Evolutionary conservation across 352 stramenopile species (phyloP), one percentile per base, ranked within the genome.

Genomic region (Phytophthora brassicae): DNA sequence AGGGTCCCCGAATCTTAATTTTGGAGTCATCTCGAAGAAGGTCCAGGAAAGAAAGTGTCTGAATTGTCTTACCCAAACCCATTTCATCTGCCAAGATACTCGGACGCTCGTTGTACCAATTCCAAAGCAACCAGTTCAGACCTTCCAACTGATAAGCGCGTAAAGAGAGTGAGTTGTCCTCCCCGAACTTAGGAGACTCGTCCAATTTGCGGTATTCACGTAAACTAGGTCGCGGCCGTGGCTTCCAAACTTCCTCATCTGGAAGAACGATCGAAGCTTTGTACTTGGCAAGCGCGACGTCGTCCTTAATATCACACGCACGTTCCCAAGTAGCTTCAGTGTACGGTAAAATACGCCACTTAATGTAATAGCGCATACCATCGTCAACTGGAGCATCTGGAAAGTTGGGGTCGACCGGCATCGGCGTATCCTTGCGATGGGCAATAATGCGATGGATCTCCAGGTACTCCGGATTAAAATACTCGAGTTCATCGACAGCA

Each of bases 11-110:
- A n/a, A 84, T 89, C 56, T 92, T 77, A 26, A 93, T 97, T 47
- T 97, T 86, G 26, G 97, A 79, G 50, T 93, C 85, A 48, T 88
- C 84, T 5, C 94, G 81, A 38, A 99, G 72, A 8, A 97, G 81
- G 56, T 98, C 89, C 23, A 99, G 69, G 68, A 99, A 99, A 4
- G 94, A 77, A 2, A 96, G 73, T 11, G 88, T 96, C 69, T 96
- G 88, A 57, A 97, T 96, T 16, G 92, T 98, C 75, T 98, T 98
- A 35, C 91, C 92, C 17, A 99, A 74, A 17, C 96, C 89, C 89
- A 96, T 96, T 56, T 96, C 89, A 58, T 96, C 89, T 1, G 89
- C 89, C 23, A 96, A 49, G 33, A 96, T 95, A 57, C 86, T 95
- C 23, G 85, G 81, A 7, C 87, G 86, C 43, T 90, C 88, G 48